Evolutionary conservation across 805 yeast species (phyloP), one percentile per base, ranked within the genome.

Genomic region (Candida awuae): DNA sequence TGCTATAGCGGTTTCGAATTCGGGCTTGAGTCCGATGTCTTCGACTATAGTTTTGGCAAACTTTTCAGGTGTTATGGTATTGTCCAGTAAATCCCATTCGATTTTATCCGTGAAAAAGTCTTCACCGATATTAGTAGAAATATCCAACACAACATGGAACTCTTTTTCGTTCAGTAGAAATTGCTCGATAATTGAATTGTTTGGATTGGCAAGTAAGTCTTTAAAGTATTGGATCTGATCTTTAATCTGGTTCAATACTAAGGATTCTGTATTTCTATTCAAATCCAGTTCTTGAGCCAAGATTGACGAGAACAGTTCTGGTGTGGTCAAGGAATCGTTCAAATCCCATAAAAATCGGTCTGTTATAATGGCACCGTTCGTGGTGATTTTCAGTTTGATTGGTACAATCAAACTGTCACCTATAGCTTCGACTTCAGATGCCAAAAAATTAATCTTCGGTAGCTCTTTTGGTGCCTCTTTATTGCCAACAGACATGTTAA

Each of bases 1-100:
- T 0, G 96, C 76, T 39, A 92, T 84, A 0, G 96, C 94, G 0
- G 94, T 90, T 44, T 77, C 73, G 54, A 90, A 92, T 58, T 92
- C 98, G 33, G 85, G 71, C 2, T 80, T 66, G 23, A 92, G 62
- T 0, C 96, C 96, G 59, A 92, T 58, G 52, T 92, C 98, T 29
- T 75, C 70, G 4, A 85, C 96, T 3, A 90, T 86, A 7, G 73
- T 71, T 42, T 69, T 72, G 0, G 97, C 95, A 65, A 92, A 92
- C 38, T 63, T 63, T 56, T 87, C 95, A 0, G 98, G 97, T 1
- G 86, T 73, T 17, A 83, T 54, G 27, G 54, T 39, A 26, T 64
- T 68, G 45, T 63, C 70, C 7, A 63, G 53, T 31, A 92, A 66
- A 54, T 92, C 94, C 97, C 97, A 90, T 61, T 92, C 97, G 47